Conservation (phyloP, 257 asterid species). For the Prunella vulgaris region DNA sequence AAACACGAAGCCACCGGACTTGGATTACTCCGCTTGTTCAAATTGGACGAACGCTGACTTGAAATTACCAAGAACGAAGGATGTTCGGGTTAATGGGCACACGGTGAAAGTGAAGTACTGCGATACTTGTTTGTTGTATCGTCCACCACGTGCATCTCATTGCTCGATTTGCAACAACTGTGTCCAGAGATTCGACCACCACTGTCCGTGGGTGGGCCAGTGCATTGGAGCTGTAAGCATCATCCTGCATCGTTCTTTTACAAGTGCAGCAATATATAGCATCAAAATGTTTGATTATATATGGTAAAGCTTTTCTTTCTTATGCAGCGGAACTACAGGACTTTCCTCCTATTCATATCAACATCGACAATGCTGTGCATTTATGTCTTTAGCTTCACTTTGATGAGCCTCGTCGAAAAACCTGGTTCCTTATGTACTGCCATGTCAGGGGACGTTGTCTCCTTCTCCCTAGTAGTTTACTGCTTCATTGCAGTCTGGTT, state of each 20-base stretch:
- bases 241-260: no score
- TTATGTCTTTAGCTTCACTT: constrained; percentile 67
- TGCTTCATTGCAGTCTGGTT: constrained; percentile 84
- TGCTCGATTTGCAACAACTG: constrained; percentile 86
- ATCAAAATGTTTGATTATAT: no score
- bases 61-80: constrained; percentile 57
- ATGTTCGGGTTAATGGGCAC: constrained; percentile 57
- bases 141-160: constrained; percentile 85
- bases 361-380: constrained; percentile 70
- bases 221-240: constrained; percentile 85
- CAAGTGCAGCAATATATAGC: no score
- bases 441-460: constrained; percentile 45
- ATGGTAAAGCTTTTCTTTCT: background rate
- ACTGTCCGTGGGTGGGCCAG: constrained; percentile 86
- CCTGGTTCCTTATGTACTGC: constrained; percentile 37
- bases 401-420: constrained; percentile 42
- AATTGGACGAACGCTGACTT: constrained; percentile 56
- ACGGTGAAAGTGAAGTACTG: constrained; percentile 64
- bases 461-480: constrained; percentile 48
- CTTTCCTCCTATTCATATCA: constrained; percentile 65
- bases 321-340: constrained; percentile 78
- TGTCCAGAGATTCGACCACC: constrained; percentile 76
- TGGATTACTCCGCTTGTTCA: constrained; percentile 46
- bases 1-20: constrained; percentile 49
- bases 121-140: constrained; percentile 69